Conservation (phyloP, 1,284 basidiomycete species). For the Irpex rosettiformis region DNA sequence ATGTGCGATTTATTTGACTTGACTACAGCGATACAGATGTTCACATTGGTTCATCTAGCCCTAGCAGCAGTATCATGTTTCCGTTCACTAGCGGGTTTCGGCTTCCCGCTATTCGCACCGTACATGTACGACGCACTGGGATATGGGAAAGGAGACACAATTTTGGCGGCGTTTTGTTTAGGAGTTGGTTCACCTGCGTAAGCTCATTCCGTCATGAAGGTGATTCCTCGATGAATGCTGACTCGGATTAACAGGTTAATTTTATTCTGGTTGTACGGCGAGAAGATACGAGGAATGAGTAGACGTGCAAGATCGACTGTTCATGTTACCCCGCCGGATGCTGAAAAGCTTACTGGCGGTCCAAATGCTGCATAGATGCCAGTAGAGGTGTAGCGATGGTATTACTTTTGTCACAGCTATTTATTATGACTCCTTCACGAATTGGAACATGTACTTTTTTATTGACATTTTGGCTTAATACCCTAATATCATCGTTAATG, state of each 20-base stretch:
- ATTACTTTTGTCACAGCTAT: too few species aligned
- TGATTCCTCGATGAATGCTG: background rate
- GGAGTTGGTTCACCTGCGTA: slow-evolving; percentile 61
- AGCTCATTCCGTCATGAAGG: slow-evolving; percentile 21
- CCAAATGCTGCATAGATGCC: background rate
- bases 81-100: slow-evolving; percentile 58
- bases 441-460: too few species aligned
- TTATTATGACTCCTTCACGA: too few species aligned
- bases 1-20: slow-evolving; percentile 14
- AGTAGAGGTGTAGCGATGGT: too few species aligned
- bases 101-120: slow-evolving; percentile 65
- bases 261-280: slow-evolving; percentile 50
- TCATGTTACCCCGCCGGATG: background rate
- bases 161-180: slow-evolving; percentile 52
- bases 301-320: slow-evolving; percentile 1
- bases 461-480: too few species aligned
- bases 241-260: slow-evolving; percentile 34
- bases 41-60: slow-evolving; percentile 30
- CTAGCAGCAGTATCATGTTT: slow-evolving; percentile 54
- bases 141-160: slow-evolving; percentile 58
- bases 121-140: slow-evolving; percentile 59
- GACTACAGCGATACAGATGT: background rate
- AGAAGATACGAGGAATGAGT: slow-evolving; percentile 38
- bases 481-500: too few species aligned
- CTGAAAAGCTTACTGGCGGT: background rate